A percentile compares a stretch with the other conserved stretches of the same genome.
Evolutionary conservation across 495 filamentous ascomycete species (phyloP).

Genomic region (Cetradonia linearis): DNA sequence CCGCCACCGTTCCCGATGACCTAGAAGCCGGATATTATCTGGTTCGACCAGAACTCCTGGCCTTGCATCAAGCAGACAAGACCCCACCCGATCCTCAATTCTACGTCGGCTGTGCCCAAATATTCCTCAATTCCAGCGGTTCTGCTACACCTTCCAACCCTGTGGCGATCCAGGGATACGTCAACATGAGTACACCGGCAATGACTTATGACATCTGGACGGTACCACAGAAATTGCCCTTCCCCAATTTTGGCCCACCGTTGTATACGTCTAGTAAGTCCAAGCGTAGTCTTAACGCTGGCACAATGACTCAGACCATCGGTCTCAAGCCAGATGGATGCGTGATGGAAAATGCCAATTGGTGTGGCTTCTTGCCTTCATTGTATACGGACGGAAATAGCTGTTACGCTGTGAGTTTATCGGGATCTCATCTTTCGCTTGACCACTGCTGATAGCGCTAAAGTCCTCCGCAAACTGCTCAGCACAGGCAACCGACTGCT

Average conservation of each 20-base stretch:
- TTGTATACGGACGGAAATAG: constrained; percentile 41
- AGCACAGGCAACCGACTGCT: constrained; percentile 47
- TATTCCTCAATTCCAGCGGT: constrained; percentile 46
- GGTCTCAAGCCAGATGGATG: constrained; percentile 42
- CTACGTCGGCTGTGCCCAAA: constrained; percentile 61
- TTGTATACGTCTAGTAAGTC: constrained; percentile 30
- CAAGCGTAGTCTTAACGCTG: constrained; percentile 17
- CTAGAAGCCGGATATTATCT: constrained; percentile 58
- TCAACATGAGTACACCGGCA: constrained; percentile 39
- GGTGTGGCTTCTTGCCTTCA: constrained; percentile 53
- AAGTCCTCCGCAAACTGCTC: constrained; percentile 44
- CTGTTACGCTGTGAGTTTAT: constrained; percentile 43
- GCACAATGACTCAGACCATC: constrained; percentile 26
- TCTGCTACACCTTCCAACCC: constrained; percentile 33
- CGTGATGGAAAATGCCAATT: constrained; percentile 58
- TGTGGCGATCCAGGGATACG: constrained; percentile 56
- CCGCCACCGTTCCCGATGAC: constrained; percentile 46
- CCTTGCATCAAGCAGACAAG: constrained; percentile 53
- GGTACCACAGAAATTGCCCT: constrained; percentile 35
- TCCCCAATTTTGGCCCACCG: constrained; percentile 49
- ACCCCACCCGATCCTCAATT: constrained; percentile 48
- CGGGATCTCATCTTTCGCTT: neutral
- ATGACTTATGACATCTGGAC: constrained; percentile 56
- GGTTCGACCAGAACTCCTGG: constrained; percentile 55
- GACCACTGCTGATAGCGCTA: neutral